These are phyloP conservation scores for Beauveria sp. DNA, from an alignment of 2,329 filamentous ascomycete genomes.

Conservation along the genomic window DNA sequence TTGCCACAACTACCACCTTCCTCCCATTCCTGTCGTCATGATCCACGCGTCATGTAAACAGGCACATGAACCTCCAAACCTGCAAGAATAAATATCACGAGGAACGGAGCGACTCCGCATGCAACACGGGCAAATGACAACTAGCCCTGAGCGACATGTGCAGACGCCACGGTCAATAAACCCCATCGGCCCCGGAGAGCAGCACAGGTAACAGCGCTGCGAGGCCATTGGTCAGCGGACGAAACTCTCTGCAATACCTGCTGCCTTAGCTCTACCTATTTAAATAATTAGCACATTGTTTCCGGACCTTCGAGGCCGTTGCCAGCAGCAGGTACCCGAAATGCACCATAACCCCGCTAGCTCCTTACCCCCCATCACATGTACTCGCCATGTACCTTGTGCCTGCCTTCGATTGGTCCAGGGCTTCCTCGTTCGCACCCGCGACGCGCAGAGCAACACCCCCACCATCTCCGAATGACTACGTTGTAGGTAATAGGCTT, in stretches of 20 bases:
- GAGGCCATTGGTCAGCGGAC: constrained; percentile 20
- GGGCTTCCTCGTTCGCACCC: background rate
- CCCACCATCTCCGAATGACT: constrained; percentile 4
- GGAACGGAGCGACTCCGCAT: background rate
- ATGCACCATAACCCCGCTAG: background rate
- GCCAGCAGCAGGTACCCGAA: background rate
- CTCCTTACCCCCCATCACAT: background rate
- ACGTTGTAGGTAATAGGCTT: background rate
- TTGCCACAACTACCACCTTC: background rate
- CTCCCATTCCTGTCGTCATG: background rate
- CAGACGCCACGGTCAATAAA: background rate
- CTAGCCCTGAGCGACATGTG: background rate
- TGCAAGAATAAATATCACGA: constrained; percentile 6
- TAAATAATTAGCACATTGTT: too few relatives aligned
- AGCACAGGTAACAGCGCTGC: constrained; percentile 19
- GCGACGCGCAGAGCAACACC: constrained; percentile 3
- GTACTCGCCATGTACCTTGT: background rate
- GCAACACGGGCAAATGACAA: background rate
- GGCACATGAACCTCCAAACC: background rate
- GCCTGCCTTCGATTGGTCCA: background rate
- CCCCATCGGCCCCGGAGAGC: constrained; percentile 14
- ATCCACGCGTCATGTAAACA: background rate
- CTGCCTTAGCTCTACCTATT: too few relatives aligned
- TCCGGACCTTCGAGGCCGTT: too few relatives aligned
- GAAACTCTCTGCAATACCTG: background rate